Evolutionary conservation across 495 filamentous ascomycete genomes (phyloP).

Genomic region (Penicillium samsonianum): DNA sequence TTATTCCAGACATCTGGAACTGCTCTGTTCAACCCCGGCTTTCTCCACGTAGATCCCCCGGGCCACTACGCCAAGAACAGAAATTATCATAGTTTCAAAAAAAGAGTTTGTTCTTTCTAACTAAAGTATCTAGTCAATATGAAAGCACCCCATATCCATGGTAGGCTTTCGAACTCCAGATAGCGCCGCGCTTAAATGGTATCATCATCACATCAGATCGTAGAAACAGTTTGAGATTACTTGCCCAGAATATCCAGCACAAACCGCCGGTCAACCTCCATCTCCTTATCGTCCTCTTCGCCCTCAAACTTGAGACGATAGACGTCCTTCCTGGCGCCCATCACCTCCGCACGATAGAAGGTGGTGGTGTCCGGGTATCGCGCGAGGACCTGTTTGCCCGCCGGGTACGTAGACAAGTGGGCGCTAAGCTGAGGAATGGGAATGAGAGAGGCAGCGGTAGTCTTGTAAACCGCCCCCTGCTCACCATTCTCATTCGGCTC

Average conservation of each 20-base stretch:
- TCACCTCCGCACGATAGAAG: constrained; percentile 95
- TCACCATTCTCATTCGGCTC: constrained; percentile 80
- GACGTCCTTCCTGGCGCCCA: constrained; percentile 63
- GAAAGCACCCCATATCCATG: constrained; percentile 13
- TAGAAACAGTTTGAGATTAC: constrained; percentile 25
- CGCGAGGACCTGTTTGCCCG: constrained; percentile 78
- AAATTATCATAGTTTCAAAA: background rate
- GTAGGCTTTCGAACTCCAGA: constrained; percentile 25
- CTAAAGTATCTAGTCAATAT: constrained; percentile 13
- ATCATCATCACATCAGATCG: constrained; percentile 33
- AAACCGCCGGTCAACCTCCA: constrained; percentile 76
- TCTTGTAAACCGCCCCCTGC: constrained; percentile 71
- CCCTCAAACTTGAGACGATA: constrained; percentile 79
- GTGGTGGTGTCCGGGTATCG: constrained; percentile 91
- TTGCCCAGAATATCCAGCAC: constrained; percentile 73
- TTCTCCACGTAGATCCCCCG: background rate
- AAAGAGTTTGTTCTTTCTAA: background rate
- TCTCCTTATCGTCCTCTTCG: constrained; percentile 79
- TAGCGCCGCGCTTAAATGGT: constrained; percentile 36
- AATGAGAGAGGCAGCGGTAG: constrained; percentile 78
- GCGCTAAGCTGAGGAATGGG: constrained; percentile 67
- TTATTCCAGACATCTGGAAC: background rate
- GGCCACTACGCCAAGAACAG: constrained; percentile 2
- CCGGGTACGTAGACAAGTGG: constrained; percentile 67
- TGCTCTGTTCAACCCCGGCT: background rate